phyloP scores from a whole-genome alignment of 768 basidiomycete genomes.

The Phlebiopsis flavidoalba region DNA sequence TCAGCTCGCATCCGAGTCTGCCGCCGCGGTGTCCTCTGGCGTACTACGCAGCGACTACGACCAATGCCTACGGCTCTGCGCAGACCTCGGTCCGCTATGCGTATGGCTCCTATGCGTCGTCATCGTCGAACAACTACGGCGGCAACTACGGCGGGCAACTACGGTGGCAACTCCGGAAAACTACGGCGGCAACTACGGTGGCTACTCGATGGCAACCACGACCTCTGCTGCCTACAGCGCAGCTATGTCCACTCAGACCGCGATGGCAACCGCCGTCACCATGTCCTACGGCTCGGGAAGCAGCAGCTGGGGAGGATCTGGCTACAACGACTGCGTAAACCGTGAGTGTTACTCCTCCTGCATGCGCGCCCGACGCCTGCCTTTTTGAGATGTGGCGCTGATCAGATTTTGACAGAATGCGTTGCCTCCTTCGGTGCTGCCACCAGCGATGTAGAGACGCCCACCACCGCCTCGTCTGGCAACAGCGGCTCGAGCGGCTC shows the following conservation, averaged over 20 bases:
- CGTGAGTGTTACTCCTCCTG: slow-evolving; percentile 37
- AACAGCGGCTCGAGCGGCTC: slow-evolving; percentile 12
- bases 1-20: not conserved
- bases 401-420: slow-evolving; percentile 44
- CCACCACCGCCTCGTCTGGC: slow-evolving; percentile 16
- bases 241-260: not conserved
- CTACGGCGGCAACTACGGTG: not conserved
- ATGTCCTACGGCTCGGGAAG: slow-evolving; percentile 57
- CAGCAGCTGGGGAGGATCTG: slow-evolving; percentile 48
- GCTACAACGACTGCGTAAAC: slow-evolving; percentile 66
- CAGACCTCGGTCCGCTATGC: not conserved
- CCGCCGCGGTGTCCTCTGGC: slow-evolving; percentile 6
- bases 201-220: not conserved
- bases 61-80: slow-evolving; percentile 3
- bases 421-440: slow-evolving; percentile 50
- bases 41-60: not conserved
- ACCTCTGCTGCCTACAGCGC: not conserved
- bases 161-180: not conserved
- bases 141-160: not conserved
- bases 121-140: not conserved
- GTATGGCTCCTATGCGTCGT: not conserved
- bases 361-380: not conserved
- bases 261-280: not conserved
- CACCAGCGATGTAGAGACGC: slow-evolving; percentile 21
- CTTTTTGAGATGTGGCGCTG: not conserved